Base-by-base conservation (phyloP, 1,284 basidiomycete species). In the Spongispora temasekensis region DNA sequence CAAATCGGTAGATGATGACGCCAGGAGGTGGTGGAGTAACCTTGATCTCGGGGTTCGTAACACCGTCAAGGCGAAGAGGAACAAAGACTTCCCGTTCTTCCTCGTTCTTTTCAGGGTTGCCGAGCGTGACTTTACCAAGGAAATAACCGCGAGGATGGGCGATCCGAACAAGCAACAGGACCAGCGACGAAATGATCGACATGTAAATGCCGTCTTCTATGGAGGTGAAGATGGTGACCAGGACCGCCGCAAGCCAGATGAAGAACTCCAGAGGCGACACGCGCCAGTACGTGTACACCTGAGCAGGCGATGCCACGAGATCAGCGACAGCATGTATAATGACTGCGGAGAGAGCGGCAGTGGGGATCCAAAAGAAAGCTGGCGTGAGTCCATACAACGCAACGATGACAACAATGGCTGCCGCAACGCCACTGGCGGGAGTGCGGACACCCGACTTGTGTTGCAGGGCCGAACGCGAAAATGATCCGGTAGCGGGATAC, bases 171-270 rank as follows among this genome's bases (percentile, higher is more conserved):
- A 99, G 84, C 17, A 99, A 83, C n/a, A 98, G 85, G 1, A 81
- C 93, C 34, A 90, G 76, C 0, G 95, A 97, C 0, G 92, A 83
- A 35, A 80, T 79, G 64, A 98, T 89, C 9, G 95, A 94, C 50
- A 90, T 89, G 77, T 99, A 99, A 75, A 99, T 96, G 58, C 97
- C 97, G 60, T 94, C 85, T 78, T 99, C 97, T 70, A 98, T 95
- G 34, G 86, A 85, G 44, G 90, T 87, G 79, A 96, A 96, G 51
- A 97, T 76, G 12, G 94, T 96, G 71, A 94, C 88, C 32, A 98
- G 76, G 19, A 99, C 97, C 25, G 94, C 93, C 0, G 90, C 93
- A 21, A 80, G 68, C 85, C 93, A 99, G 74, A 99, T 98, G 70
- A 97, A 44, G 76, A 93, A 95, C 75, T 99, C 97, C 58, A 98